Evolutionary conservation across 176 grass and related monocot species (phyloP), one percentile per base, ranked within the genome.

Genomic region (Cenchrus americanus): DNA sequence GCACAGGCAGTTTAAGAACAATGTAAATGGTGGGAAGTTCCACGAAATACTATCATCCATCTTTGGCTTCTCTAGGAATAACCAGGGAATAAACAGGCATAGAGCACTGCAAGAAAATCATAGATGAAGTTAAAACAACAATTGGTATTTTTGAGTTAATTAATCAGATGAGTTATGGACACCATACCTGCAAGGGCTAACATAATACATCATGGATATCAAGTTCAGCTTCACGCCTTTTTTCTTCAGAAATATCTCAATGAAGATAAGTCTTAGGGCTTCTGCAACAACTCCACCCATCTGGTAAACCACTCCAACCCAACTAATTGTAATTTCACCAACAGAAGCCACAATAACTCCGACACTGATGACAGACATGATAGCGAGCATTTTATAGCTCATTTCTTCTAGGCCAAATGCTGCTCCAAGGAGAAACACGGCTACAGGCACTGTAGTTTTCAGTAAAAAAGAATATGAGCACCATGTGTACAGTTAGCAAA

Each of bases 181-280:
- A 84, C 24, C 22, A 51, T 75, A 99, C 96, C 96, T 99, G 96
- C 93, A 99, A 4, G 96, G 93, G 75, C 96, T 99, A 65, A 99
- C 96, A 80, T 99, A 99, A 64, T 92, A 99, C 96, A 99, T 99
- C 91, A 96, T 96, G 70, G 96, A 99, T 83, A 99, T 95, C 71
- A 93, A 82, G 66, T 99, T 98, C 66, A 99, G 71, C 62, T 82
- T 91, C 67, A 98, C 91, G 73, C 96, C 96, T 32, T 98, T 98
- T 88, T 94, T 98, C 89, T 98, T 98, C 58, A 98, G 83, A 87
- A 98, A 98, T 80, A 98, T 93, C 79, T 98, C 96, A 15, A 98
- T 95, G 78, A 98, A 98, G 72, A 96, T 92, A 68, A 98, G 96
- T 77, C 96, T 95, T 69, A 93, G 77, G 72, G 93, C 93, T 84